These are phyloP conservation scores for Aspergillus tubingensis DNA, from an alignment of 2,329 filamentous ascomycete species.

Conservation along the genomic window DNA sequence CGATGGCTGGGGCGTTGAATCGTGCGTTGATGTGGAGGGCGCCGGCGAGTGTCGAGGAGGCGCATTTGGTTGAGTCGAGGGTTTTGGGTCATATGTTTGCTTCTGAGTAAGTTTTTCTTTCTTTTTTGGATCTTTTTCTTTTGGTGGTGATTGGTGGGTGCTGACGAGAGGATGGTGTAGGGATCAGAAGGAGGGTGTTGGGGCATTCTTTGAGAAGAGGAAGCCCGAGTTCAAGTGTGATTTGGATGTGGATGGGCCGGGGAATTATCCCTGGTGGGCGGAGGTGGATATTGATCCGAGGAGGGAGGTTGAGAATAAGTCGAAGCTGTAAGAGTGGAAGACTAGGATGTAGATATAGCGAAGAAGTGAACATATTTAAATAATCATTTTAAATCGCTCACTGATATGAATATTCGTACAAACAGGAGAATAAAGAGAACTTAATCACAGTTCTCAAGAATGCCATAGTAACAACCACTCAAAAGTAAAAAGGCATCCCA, in stretches of 20 bases:
- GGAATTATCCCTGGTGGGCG: slow-evolving; percentile 69
- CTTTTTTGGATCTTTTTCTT: no score
- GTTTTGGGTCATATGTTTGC: slow-evolving; percentile 45
- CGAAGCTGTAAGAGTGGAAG: slow-evolving; percentile 26
- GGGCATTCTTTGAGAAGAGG: slow-evolving; percentile 70
- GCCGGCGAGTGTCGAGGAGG: slow-evolving; percentile 62
- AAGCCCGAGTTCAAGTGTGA: slow-evolving; percentile 62
- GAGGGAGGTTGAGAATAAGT: slow-evolving; percentile 21
- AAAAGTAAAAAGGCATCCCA: slow-evolving; percentile 1
- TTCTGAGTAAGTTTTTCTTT: slow-evolving; percentile 22
- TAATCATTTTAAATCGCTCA: slow-evolving; percentile 17
- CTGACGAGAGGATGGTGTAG: not conserved
- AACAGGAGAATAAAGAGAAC: not conserved
- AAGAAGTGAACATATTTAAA: not conserved
- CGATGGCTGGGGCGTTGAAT: slow-evolving; percentile 21
- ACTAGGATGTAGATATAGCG: not conserved
- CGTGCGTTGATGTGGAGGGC: slow-evolving; percentile 67
- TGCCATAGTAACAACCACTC: not conserved
- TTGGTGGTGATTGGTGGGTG: no score
- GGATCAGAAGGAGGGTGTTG: slow-evolving; percentile 68
- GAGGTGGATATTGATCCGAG: slow-evolving; percentile 49
- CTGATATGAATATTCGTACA: slow-evolving; percentile 15
- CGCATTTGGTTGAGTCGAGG: slow-evolving; percentile 65
- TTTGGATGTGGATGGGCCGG: slow-evolving; percentile 61
- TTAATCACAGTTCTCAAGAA: not conserved